These are phyloP conservation scores for Oenanthe javanica DNA, from an alignment of 140 eudicot genomes.

Conservation along the genomic window DNA sequence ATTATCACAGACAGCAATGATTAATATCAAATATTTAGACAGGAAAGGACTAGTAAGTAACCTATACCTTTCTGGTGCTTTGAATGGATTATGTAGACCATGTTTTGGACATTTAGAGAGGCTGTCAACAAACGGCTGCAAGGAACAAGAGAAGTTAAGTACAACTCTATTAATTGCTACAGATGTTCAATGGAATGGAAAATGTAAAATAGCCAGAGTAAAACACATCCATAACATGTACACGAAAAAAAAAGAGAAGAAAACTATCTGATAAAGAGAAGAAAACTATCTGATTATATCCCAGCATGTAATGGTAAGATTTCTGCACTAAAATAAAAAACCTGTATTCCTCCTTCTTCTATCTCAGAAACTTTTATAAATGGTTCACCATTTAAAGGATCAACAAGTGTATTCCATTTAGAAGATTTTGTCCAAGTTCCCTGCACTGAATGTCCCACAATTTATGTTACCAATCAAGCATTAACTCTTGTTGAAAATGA, in stretches of 20 bases:
- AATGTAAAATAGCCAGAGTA: not conserved
- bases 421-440: constrained; percentile 78
- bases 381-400: constrained; percentile 88
- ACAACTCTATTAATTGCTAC: not conserved
- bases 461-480: not conserved
- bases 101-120: constrained; percentile 81
- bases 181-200: not conserved
- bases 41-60: not conserved
- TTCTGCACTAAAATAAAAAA: constrained; percentile 14
- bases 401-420: constrained; percentile 69
- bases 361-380: constrained; percentile 86
- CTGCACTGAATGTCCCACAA: constrained; percentile 47
- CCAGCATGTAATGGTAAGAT: constrained; percentile 8
- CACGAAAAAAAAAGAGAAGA: not conserved
- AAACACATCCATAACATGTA: not conserved
- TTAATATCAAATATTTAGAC: not conserved
- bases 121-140: constrained; percentile 98
- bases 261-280: not conserved
- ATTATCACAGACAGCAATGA: not conserved
- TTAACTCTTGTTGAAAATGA: not conserved
- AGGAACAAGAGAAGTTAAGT: not conserved
- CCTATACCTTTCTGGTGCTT: constrained; percentile 79
- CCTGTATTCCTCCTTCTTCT: constrained; percentile 67
- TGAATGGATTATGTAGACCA: constrained; percentile 91
- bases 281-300: not conserved